phyloP scores from a whole-genome alignment of 1,284 basidiomycete genomes.

The Ceratorhiza oryzae-sativae region DNA sequence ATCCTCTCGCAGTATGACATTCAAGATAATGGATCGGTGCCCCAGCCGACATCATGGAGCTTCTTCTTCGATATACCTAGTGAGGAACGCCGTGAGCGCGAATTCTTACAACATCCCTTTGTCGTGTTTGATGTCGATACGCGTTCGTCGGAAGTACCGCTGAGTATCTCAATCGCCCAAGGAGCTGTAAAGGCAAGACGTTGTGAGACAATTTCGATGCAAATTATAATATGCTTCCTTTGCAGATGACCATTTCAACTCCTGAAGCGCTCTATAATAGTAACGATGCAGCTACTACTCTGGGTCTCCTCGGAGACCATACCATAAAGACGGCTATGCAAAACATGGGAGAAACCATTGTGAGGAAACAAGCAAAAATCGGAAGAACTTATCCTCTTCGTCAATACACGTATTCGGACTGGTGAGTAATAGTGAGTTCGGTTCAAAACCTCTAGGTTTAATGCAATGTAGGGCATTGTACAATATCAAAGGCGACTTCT shows the following conservation, averaged over 20 bases:
- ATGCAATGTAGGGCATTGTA: constrained; percentile 41
- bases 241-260: constrained; percentile 77
- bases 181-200: constrained; percentile 69
- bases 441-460: neutral
- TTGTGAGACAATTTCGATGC: neutral
- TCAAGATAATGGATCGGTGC: constrained; percentile 48
- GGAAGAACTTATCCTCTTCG: constrained; percentile 33
- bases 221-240: neutral
- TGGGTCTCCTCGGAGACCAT: constrained; percentile 63
- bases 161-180: constrained; percentile 61
- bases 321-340: constrained; percentile 61
- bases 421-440: constrained; percentile 35
- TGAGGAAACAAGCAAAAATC: constrained; percentile 40
- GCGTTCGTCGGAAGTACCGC: constrained; percentile 43
- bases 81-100: constrained; percentile 78
- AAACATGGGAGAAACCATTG: constrained; percentile 45
- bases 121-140: constrained; percentile 55
- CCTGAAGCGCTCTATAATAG: constrained; percentile 70
- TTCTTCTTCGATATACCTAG: constrained; percentile 73
- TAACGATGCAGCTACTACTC: constrained; percentile 61
- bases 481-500: constrained; percentile 71
- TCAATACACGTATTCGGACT: constrained; percentile 41
- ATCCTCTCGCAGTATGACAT: constrained; percentile 61
- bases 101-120: constrained; percentile 65
- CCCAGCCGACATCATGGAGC: constrained; percentile 58